These are phyloP conservation scores for Tulasnella sp. DNA, from an alignment of 768 basidiomycete species.

Conservation along the genomic window DNA sequence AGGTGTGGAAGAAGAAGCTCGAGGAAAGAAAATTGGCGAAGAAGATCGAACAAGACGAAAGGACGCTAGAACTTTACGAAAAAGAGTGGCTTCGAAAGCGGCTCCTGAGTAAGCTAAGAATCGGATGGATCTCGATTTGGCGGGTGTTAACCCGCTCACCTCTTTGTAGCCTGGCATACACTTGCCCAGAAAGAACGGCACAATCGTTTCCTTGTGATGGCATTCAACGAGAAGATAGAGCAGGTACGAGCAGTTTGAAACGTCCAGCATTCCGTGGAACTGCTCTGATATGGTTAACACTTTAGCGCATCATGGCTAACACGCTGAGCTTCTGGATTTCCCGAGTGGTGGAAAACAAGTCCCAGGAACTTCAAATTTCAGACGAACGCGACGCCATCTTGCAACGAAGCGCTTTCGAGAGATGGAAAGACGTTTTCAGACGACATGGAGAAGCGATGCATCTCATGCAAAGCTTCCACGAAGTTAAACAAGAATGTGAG, in stretches of 20 bases:
- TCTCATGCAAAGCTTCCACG: slow-evolving; percentile 79
- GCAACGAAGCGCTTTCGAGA: slow-evolving; percentile 56
- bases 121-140: not conserved
- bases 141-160: not conserved
- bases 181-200: not conserved
- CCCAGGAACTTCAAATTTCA: slow-evolving; percentile 62
- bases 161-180: slow-evolving; percentile 47
- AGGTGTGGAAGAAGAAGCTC: slow-evolving; percentile 48
- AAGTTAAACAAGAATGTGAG: slow-evolving; percentile 74
- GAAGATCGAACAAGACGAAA: slow-evolving; percentile 47
- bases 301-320: slow-evolving; percentile 39
- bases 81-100: slow-evolving; percentile 39
- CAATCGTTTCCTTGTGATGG: slow-evolving; percentile 27
- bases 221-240: slow-evolving; percentile 27
- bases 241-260: not conserved
- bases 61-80: slow-evolving; percentile 36
- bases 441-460: slow-evolving; percentile 68
- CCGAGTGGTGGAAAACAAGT: slow-evolving; percentile 67
- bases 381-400: slow-evolving; percentile 47
- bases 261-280: not conserved
- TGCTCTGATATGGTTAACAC: slow-evolving; percentile 39
- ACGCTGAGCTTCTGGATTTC: slow-evolving; percentile 63
- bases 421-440: slow-evolving; percentile 62
- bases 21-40: slow-evolving; percentile 47
- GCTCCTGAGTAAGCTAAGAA: slow-evolving; percentile 27